These are phyloP conservation scores for Cucurbita ficifolia DNA, from an alignment of 306 rosid species.

Conservation along the genomic window DNA sequence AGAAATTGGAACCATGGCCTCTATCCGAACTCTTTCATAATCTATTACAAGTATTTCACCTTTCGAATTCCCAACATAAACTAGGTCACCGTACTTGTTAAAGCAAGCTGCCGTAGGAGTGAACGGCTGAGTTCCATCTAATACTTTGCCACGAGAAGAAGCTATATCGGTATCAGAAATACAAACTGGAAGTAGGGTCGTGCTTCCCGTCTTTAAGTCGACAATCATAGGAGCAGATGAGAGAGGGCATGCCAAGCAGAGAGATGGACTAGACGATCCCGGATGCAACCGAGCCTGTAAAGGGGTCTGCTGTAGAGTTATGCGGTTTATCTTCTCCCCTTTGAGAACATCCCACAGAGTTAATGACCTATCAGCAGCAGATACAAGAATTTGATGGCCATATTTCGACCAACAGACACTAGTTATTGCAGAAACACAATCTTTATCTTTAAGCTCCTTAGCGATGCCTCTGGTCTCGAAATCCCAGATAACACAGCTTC, in stretches of 20 bases:
- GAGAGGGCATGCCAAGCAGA: slow-evolving; percentile 90
- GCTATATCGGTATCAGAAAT: slow-evolving; percentile 38
- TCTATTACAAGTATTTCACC: slow-evolving; percentile 87
- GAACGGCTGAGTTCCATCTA: slow-evolving; percentile 60
- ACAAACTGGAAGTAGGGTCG: slow-evolving; percentile 57
- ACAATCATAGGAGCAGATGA: slow-evolving; percentile 89
- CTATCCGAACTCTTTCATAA: slow-evolving; percentile 31
- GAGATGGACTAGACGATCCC: slow-evolving; percentile 65
- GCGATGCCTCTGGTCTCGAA: slow-evolving; percentile 90
- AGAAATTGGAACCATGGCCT: slow-evolving; percentile 59
- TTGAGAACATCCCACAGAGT: slow-evolving; percentile 70
- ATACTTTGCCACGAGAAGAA: slow-evolving; percentile 51
- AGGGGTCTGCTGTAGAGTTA: slow-evolving; percentile 61
- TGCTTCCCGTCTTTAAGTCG: slow-evolving; percentile 56
- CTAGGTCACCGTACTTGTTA: slow-evolving; percentile 60
- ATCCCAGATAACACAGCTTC: slow-evolving; percentile 91
- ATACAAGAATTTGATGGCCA: slow-evolving; percentile 60
- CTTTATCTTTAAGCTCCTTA: slow-evolving; percentile 67
- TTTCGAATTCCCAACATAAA: slow-evolving; percentile 90
- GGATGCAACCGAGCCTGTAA: slow-evolving; percentile 88
- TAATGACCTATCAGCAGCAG: slow-evolving; percentile 83
- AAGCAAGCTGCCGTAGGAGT: slow-evolving; percentile 95
- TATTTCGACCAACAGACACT: slow-evolving; percentile 65
- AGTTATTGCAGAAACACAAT: slow-evolving; percentile 51
- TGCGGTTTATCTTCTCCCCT: slow-evolving; percentile 51